Conservation (phyloP, 2,329 filamentous ascomycete species). For the Alternaria triticina region DNA sequence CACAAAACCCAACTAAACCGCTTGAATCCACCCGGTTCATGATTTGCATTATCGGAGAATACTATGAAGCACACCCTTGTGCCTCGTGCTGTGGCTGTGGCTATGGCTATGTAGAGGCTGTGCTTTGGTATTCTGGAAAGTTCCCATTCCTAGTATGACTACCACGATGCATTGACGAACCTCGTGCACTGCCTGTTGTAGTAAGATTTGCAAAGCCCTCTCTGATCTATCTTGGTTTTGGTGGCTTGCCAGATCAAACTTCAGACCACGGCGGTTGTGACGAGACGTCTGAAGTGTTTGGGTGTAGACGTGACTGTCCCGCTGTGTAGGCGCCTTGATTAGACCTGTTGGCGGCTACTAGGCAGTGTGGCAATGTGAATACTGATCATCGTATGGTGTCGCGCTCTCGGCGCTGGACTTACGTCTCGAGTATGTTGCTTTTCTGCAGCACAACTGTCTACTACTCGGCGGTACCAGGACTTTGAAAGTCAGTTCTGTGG, state of each 20-base stretch:
- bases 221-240: neutral
- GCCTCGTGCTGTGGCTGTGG: conserved; percentile 5
- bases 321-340: neutral
- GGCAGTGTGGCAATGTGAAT: neutral
- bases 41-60: conserved; percentile 25
- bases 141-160: neutral
- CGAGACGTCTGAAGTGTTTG: neutral
- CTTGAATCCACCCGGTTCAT: conserved; percentile 20
- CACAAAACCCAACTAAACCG: conserved; percentile 5
- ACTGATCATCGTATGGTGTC: neutral
- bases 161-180: neutral
- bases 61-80: conserved; percentile 20
- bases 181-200: conserved; percentile 3
- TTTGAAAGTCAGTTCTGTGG: neutral
- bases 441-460: neutral
- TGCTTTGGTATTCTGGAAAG: conserved; percentile 26
- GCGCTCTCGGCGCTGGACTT: neutral
- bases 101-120: neutral
- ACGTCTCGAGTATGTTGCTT: neutral
- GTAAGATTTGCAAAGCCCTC: neutral
- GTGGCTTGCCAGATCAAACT: neutral
- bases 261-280: neutral
- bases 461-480: neutral
- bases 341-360: neutral
- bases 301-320: neutral